A percentile compares a stretch with the other conserved stretches of the same genome.
Evolutionary conservation across 352 stramenopile species (phyloP).

Genomic region (Phytophthora pisi): DNA sequence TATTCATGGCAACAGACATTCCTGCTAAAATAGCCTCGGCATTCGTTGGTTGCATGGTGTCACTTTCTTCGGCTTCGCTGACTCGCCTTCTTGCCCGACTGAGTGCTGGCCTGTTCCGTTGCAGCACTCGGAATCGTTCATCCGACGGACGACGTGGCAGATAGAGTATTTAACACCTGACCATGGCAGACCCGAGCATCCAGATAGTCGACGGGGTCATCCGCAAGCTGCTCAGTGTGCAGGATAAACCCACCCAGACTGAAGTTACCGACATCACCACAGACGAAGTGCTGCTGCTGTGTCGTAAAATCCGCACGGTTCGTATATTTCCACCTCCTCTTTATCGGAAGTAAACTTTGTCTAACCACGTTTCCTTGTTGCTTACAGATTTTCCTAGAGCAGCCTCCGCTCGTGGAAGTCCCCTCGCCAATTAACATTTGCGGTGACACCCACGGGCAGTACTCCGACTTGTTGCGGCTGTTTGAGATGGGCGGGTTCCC

Average conservation of each 20-base stretch:
- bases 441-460: slow-evolving; percentile 98
- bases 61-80: not conserved
- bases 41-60: slow-evolving; percentile 15
- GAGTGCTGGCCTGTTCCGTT: not conserved
- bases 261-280: slow-evolving; percentile 82
- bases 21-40: slow-evolving; percentile 12
- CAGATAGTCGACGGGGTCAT: slow-evolving; percentile 74
- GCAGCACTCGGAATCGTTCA: slow-evolving; percentile 7
- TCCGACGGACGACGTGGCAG: not conserved
- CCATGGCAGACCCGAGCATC: slow-evolving; percentile 55
- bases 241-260: slow-evolving; percentile 78
- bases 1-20: slow-evolving; percentile 11
- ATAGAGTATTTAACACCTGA: not conserved
- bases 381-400: slow-evolving; percentile 85
- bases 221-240: slow-evolving; percentile 72
- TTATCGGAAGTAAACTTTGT: not conserved
- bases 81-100: slow-evolving; percentile 10
- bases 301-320: slow-evolving; percentile 78
- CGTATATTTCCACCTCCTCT: not conserved
- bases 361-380: not conserved
- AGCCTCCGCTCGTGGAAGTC: slow-evolving; percentile 95
- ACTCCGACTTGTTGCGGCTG: slow-evolving; percentile 97
- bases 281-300: slow-evolving; percentile 80
- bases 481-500: slow-evolving; percentile 95
- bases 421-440: slow-evolving; percentile 96